phyloP scores from a whole-genome alignment of 2,329 filamentous ascomycete genomes.

The Pochonia chlamydosporia region DNA sequence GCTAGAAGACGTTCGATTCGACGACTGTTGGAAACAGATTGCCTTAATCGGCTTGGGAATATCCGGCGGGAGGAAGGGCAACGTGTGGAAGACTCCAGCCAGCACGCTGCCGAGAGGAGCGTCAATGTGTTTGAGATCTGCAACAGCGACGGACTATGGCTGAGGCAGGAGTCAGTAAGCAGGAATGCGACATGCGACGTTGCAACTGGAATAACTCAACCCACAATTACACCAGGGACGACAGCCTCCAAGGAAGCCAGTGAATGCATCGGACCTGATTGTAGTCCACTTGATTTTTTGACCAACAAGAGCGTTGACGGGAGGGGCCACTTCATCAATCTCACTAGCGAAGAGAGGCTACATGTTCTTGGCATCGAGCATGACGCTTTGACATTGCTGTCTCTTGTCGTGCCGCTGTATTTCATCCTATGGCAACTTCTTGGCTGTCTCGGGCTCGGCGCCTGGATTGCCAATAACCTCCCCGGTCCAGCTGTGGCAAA shows the following conservation, averaged over 20 bases:
- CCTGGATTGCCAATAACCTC: constrained; percentile 52
- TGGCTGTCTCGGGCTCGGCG: constrained; percentile 52
- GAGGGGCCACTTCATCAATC: constrained; percentile 49
- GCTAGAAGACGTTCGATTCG: constrained; percentile 58
- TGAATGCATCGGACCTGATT: too few relatives aligned
- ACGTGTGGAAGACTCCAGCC: too few relatives aligned
- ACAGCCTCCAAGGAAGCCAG: too few relatives aligned
- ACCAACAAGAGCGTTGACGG: constrained; percentile 29
- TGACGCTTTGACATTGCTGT: constrained; percentile 53
- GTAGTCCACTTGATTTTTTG: not conserved
- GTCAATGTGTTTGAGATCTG: too few relatives aligned
- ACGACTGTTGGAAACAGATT: constrained; percentile 44
- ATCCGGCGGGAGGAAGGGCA: too few relatives aligned
- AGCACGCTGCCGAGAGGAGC: too few relatives aligned
- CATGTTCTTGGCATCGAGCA: constrained; percentile 40
- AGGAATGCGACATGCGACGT: too few relatives aligned
- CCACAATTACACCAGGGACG: too few relatives aligned
- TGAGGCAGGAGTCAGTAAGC: too few relatives aligned
- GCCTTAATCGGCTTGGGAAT: too few relatives aligned
- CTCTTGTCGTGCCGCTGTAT: constrained; percentile 55
- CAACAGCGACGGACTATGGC: too few relatives aligned
- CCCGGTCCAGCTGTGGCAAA: constrained; percentile 44
- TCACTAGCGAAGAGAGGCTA: constrained; percentile 48
- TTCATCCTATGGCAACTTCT: constrained; percentile 54
- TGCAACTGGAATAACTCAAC: too few relatives aligned